Conservation (phyloP, 1,284 basidiomycete genomes). For the Papiliotrema laurentii region DNA sequence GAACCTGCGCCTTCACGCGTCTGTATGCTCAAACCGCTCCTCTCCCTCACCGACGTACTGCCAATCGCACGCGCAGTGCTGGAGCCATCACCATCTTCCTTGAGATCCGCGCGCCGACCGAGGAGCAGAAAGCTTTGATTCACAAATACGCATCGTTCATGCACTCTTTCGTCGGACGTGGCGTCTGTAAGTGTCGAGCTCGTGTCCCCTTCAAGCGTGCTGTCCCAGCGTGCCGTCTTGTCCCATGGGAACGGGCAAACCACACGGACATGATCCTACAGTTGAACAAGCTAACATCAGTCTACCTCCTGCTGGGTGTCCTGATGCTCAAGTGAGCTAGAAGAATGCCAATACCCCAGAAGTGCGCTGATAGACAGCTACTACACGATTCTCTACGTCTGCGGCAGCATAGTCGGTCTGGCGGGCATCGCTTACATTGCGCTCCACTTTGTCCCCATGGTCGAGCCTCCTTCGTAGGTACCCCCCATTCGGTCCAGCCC, state of each 20-base stretch:
- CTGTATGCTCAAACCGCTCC: not conserved
- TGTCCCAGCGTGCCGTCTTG: no score
- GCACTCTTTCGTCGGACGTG: conserved; percentile 47
- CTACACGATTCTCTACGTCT: conserved; percentile 46
- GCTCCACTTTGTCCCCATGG: conserved; percentile 40
- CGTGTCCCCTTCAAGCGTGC: no score
- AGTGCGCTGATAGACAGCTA: conserved; percentile 24
- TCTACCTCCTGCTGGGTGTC: conserved; percentile 47
- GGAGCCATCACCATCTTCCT: conserved; percentile 42
- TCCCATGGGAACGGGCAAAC: no score
- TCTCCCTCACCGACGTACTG: no score
- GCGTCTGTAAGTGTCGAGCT: conserved; percentile 47
- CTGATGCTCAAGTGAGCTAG: conserved; percentile 44
- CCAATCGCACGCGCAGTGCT: no score
- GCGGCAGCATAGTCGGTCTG: conserved; percentile 39
- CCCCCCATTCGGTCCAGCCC: not conserved
- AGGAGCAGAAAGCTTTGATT: conserved; percentile 42
- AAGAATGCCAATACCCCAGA: not conserved
- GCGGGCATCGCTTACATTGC: conserved; percentile 42
- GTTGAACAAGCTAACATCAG: conserved; percentile 15
- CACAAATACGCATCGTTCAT: conserved; percentile 48
- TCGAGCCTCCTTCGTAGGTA: conserved; percentile 47
- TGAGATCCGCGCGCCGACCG: conserved; percentile 40
- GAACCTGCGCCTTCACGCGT: not conserved
- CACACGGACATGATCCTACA: no score